phyloP scores from a whole-genome alignment of 2,329 filamentous ascomycete genomes.

The Septoria petroselini region DNA sequence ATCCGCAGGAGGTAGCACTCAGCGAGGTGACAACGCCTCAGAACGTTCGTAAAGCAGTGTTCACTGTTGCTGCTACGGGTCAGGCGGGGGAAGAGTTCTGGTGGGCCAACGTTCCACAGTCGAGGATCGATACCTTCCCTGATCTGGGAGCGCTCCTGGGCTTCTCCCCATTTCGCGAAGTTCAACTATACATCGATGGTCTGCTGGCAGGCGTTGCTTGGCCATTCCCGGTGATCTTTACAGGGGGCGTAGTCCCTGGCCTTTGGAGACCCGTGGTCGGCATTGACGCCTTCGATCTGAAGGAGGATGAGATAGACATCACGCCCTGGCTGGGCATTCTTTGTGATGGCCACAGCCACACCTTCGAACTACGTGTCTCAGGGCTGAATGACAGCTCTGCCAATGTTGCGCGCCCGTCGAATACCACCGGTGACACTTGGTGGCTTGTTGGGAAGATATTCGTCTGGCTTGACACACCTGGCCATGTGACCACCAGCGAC shows the following conservation, averaged over 20 bases:
- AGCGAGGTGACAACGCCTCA: constrained; percentile 61
- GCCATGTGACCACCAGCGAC: constrained; percentile 51
- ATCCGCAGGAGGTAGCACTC: constrained; percentile 62
- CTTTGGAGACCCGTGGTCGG: constrained; percentile 77
- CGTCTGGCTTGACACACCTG: constrained; percentile 61
- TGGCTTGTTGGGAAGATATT: constrained; percentile 76
- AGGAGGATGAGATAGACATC: constrained; percentile 78
- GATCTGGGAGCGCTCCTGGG: constrained; percentile 58
- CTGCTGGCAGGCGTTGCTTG: constrained; percentile 70
- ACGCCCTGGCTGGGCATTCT: constrained; percentile 70
- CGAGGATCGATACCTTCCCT: constrained; percentile 58
- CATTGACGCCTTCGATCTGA: constrained; percentile 73
- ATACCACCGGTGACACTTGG: constrained; percentile 65
- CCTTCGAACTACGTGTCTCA: constrained; percentile 64
- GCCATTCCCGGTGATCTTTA: constrained; percentile 81
- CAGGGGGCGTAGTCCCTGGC: constrained; percentile 72
- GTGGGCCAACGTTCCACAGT: constrained; percentile 70
- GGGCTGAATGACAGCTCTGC: constrained; percentile 60
- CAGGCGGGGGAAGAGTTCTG: constrained; percentile 65
- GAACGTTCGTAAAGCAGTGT: constrained; percentile 66
- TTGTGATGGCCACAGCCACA: constrained; percentile 62
- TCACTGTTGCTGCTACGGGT: constrained; percentile 73
- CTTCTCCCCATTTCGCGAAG: constrained; percentile 71
- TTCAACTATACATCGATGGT: constrained; percentile 73
- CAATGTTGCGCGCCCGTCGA: constrained; percentile 50